phyloP scores from a whole-genome alignment of 306 rosid species.

The Acacia crassicarpa region DNA sequence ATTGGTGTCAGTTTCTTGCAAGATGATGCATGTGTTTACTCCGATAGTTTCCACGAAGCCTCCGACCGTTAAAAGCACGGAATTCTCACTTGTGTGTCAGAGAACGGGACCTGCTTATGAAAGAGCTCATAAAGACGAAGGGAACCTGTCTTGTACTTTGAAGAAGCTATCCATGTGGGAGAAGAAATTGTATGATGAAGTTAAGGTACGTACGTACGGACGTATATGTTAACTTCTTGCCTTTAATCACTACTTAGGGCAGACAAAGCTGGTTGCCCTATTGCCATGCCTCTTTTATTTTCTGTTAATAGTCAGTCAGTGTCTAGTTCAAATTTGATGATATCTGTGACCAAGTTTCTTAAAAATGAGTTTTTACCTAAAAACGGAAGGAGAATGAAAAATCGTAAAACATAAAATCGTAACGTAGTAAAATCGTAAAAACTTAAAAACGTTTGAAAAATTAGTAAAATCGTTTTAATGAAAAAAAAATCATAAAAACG shows the following conservation, averaged over 20 bases:
- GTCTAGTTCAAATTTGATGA: neutral
- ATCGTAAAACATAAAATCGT: no score
- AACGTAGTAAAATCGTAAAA: no score
- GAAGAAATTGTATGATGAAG: slow-evolving; percentile 79
- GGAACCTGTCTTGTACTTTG: slow-evolving; percentile 54
- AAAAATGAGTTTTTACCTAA: no score
- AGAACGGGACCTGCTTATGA: slow-evolving; percentile 16
- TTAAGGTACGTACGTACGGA: slow-evolving; percentile 50
- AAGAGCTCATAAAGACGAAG: slow-evolving; percentile 38
- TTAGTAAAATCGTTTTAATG: no score
- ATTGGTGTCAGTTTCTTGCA: slow-evolving; percentile 50
- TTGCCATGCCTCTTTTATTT: neutral
- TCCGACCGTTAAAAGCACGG: slow-evolving; percentile 22
- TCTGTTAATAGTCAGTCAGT: neutral
- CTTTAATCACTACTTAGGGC: neutral
- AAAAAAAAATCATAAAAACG: no score
- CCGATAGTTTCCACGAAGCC: slow-evolving; percentile 25
- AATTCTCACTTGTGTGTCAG: slow-evolving; percentile 23
- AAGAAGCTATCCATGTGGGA: slow-evolving; percentile 76
- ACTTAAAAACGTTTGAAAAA: no score
- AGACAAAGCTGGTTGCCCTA: neutral
- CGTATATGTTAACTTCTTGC: no score
- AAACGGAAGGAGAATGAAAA: no score
- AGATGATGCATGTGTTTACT: slow-evolving; percentile 44
- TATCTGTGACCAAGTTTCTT: no score